Conservation (phyloP, 495 filamentous ascomycete genomes). For the Penicillium malachiteum region DNA sequence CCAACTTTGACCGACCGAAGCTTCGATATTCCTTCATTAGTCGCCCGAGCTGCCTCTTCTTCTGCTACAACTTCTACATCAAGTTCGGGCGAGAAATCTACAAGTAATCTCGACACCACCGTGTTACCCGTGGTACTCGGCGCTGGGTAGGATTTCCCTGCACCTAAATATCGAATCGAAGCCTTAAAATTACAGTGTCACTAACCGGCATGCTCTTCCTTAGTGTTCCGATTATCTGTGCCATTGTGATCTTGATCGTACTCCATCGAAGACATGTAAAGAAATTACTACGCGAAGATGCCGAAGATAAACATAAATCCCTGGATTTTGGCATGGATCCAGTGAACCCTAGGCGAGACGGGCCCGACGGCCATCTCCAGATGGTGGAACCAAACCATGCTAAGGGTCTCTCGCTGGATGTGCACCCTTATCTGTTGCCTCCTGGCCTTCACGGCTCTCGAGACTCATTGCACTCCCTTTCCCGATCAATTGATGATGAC, state of each 20-base stretch:
- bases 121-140: slow-evolving; percentile 77
- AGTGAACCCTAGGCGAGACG: slow-evolving; percentile 34
- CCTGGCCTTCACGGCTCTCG: slow-evolving; percentile 72
- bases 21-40: slow-evolving; percentile 24
- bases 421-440: slow-evolving; percentile 73
- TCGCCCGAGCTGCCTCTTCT: slow-evolving; percentile 24
- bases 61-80: slow-evolving; percentile 8
- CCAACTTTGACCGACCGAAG: slow-evolving; percentile 6
- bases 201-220: neutral
- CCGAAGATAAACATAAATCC: slow-evolving; percentile 83
- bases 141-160: slow-evolving; percentile 67
- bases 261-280: slow-evolving; percentile 75
- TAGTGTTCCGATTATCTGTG: slow-evolving; percentile 75
- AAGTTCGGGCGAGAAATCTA: slow-evolving; percentile 38
- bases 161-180: slow-evolving; percentile 12
- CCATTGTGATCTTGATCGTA: slow-evolving; percentile 65
- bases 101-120: slow-evolving; percentile 53
- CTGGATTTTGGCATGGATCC: slow-evolving; percentile 85
- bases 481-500: slow-evolving; percentile 74
- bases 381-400: slow-evolving; percentile 45
- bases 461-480: slow-evolving; percentile 81
- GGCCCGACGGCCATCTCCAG: slow-evolving; percentile 19
- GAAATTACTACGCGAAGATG: slow-evolving; percentile 75
- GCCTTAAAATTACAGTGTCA: neutral
- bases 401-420: slow-evolving; percentile 78